Base-by-base conservation (phyloP, 352 stramenopile genomes). In the Globisporangium spinosum region DNA sequence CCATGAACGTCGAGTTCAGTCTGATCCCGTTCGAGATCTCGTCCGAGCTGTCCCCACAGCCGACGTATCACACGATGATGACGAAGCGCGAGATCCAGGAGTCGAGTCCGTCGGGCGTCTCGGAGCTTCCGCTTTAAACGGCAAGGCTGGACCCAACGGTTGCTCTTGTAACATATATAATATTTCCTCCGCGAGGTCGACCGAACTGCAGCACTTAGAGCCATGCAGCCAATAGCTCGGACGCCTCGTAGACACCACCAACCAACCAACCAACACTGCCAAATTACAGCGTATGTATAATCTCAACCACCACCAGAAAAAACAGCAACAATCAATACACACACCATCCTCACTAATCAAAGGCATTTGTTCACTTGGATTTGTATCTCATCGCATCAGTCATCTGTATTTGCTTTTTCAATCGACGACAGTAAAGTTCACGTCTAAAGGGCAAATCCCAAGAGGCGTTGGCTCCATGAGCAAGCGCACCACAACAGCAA, bases 11-110 rank as follows among this genome's bases (percentile, higher is more conserved):
- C 64, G 81, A 91, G 68, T 88, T 91, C 49, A 87, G 78, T 54
- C 70, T 91, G 13, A 79, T 91, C 58, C 80, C 79, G 9, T 77
- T 90, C 35, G 82, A 90, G 65, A 86, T 79, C 61, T 82, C 71
- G 55, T 81, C 79, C 0, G 73, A 82, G 8, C 65, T 75, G 27
- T 53, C 72, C n/a, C 34, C 62, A 15, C 49, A 35, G 63, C n/a
- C 40, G 25, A 17, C 63, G 15, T 70, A 70, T 58, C 47, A 68
- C 23, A 56, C 64, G 4, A 54, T 53, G 17, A 58, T 70, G 8
- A 75, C 77, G 58, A 74, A 78, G 43, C 72, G 75, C 53, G 70
- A 83, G 34, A 61, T 60, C 22, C 81, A 85, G 60, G 82, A 90
- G 68, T 55, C 82, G 17, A 90, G 82, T 29, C 82, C 82, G 0